These are phyloP conservation scores for Ganoderma resinaceum DNA, from an alignment of 1,284 basidiomycete species.

Conservation along the genomic window DNA sequence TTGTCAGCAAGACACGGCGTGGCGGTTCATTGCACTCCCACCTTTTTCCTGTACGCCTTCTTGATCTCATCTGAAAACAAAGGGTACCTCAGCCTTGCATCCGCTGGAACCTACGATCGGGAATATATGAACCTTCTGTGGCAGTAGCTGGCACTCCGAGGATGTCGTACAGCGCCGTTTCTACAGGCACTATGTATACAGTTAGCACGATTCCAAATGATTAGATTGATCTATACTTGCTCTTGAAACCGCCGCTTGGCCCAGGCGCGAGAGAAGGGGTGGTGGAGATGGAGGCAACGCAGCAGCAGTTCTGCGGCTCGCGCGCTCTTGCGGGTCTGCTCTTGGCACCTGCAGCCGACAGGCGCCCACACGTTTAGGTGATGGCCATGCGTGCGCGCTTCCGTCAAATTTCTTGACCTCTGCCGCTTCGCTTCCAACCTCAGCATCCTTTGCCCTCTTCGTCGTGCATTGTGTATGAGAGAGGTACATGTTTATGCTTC, in stretches of 20 bases:
- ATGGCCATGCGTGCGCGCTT: conserved; percentile 11
- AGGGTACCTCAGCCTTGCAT: conserved; percentile 17
- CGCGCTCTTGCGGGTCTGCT: neutral
- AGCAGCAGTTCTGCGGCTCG: conserved; percentile 1
- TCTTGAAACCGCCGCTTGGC: neutral
- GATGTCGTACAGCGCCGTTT: conserved; percentile 82
- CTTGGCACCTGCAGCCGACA: neutral
- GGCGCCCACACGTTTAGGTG: neutral
- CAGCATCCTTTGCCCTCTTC: neutral
- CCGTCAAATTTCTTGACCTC: conserved; percentile 20
- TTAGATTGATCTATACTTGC: neutral
- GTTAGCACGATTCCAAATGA: neutral
- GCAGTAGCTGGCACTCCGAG: conserved; percentile 76
- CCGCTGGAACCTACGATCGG: conserved; percentile 3
- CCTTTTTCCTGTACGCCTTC: conserved; percentile 92
- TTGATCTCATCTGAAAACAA: conserved; percentile 80
- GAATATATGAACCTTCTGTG: conserved; percentile 60
- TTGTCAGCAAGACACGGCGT: conserved; percentile 32
- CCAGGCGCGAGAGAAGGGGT: neutral
- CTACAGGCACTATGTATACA: conserved; percentile 63
- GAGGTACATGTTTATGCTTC: conserved; percentile 15
- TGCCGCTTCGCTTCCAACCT: neutral
- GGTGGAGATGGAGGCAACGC: conserved; percentile 4
- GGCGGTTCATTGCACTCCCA: conserved; percentile 38
- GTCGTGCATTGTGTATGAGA: neutral